Evolutionary conservation across 2,329 filamentous ascomycete species (phyloP).

Genomic region (Exophiala sp.): DNA sequence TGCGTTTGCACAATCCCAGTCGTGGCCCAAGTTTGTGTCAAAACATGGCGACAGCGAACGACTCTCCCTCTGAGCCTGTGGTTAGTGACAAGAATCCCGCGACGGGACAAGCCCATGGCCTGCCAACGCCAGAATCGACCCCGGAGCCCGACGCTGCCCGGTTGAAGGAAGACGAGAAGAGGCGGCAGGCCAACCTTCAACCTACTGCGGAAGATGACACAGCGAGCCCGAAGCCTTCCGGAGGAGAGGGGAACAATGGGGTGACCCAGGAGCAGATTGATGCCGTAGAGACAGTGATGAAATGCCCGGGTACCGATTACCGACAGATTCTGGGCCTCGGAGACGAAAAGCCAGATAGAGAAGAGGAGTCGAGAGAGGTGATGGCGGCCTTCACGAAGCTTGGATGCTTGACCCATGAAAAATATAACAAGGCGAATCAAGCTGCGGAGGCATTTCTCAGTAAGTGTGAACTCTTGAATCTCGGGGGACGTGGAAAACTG

Average conservation of each 20-base stretch:
- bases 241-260: slow-evolving; percentile 10
- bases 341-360: no score
- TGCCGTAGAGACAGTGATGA: slow-evolving; percentile 12
- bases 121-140: slow-evolving; percentile 14
- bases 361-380: no score
- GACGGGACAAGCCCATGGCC: slow-evolving; percentile 15
- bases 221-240: background rate
- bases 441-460: no score
- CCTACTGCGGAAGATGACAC: background rate
- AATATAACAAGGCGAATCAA: no score
- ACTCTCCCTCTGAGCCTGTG: slow-evolving; percentile 9
- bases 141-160: slow-evolving; percentile 10
- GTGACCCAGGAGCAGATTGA: slow-evolving; percentile 11
- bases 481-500: no score
- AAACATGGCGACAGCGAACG: slow-evolving; percentile 11
- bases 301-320: slow-evolving; percentile 3
- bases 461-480: no score
- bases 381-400: no score
- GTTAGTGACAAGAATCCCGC: slow-evolving; percentile 10
- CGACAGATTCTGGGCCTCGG: slow-evolving; percentile 4
- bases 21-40: slow-evolving; percentile 4
- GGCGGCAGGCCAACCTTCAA: slow-evolving; percentile 6
- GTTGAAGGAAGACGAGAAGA: slow-evolving; percentile 14
- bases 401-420: no score
- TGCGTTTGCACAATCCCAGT: slow-evolving; percentile 7